Percentiles rank a stretch among this genome's conserved stretches.
These are phyloP conservation scores for Jamesozyma gamospora DNA, from an alignment of 805 yeast species.

Conservation along the genomic window DNA sequence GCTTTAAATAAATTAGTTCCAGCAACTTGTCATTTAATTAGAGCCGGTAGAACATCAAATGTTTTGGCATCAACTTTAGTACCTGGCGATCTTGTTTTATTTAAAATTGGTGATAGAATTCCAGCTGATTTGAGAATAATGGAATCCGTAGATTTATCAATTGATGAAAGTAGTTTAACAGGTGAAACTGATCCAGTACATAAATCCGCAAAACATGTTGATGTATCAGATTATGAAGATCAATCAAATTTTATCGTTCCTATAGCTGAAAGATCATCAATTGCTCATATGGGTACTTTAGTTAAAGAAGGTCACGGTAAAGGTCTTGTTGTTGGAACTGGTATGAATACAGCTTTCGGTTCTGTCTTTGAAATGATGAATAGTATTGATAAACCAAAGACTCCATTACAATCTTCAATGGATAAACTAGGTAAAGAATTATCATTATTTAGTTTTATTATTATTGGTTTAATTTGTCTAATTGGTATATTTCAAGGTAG, in stretches of 20 bases:
- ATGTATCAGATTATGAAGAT: conserved; percentile 18
- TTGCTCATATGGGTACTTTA: conserved; percentile 95
- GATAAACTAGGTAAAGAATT: conserved; percentile 89
- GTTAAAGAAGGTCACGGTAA: conserved; percentile 95
- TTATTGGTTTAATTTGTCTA: conserved; percentile 81
- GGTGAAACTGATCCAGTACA: conserved; percentile 89
- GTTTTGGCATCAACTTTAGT: conserved; percentile 81
- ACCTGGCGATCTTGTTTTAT: conserved; percentile 91
- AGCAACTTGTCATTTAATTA: conserved; percentile 85
- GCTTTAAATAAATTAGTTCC: conserved; percentile 92
- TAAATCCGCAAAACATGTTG: conserved; percentile 44
- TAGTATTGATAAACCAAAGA: conserved; percentile 90
- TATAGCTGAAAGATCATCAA: conserved; percentile 60
- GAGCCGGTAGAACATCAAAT: conserved; percentile 70
- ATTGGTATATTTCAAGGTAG: conserved; percentile 89
- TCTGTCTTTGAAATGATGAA: conserved; percentile 92
- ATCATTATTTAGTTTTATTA: conserved; percentile 70
- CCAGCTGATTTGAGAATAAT: conserved; percentile 90
- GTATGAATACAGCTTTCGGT: conserved; percentile 85
- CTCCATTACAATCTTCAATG: conserved; percentile 96
- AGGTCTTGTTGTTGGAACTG: conserved; percentile 90
- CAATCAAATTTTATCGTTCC: conserved; percentile 35
- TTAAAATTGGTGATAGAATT: conserved; percentile 86
- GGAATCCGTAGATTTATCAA: conserved; percentile 65
- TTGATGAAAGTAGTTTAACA: conserved; percentile 90